These are phyloP conservation scores for Colletotrichum gloeosporioides DNA, from an alignment of 2,329 filamentous ascomycete genomes.

Conservation along the genomic window DNA sequence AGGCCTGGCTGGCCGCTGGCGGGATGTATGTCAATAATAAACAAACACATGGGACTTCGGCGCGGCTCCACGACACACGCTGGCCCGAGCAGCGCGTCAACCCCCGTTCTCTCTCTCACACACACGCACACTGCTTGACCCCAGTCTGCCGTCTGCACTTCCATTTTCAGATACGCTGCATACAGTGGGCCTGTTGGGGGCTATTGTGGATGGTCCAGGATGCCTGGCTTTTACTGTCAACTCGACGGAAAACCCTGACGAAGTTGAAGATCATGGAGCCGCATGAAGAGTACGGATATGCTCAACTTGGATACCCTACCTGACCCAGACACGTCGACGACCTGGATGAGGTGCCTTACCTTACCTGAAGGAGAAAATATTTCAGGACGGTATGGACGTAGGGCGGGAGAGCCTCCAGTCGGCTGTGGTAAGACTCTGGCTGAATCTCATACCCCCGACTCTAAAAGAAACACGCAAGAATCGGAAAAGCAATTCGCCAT, in stretches of 20 bases:
- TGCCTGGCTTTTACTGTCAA: neutral
- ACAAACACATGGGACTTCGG: neutral
- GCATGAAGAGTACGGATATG: neutral
- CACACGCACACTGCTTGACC: neutral
- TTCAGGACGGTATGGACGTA: too few species aligned
- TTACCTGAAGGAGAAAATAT: too few species aligned
- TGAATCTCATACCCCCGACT: neutral
- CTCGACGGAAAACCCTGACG: neutral
- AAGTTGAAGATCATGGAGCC: neutral
- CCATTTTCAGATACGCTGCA: neutral
- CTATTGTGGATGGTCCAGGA: neutral
- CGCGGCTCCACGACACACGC: neutral
- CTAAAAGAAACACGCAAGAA: neutral
- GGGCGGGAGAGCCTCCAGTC: neutral
- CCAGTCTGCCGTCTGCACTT: neutral
- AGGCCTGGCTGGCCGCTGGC: neutral
- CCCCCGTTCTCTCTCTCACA: neutral
- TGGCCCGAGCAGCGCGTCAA: neutral
- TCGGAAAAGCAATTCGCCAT: neutral
- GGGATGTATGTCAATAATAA: neutral
- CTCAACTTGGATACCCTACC: neutral
- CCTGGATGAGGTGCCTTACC: too few species aligned
- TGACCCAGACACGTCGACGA: neutral
- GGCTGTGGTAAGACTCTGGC: neutral
- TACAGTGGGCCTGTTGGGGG: neutral